Base-by-base conservation (phyloP, 306 rosid genomes). In the Gastrolobium villosum region DNA sequence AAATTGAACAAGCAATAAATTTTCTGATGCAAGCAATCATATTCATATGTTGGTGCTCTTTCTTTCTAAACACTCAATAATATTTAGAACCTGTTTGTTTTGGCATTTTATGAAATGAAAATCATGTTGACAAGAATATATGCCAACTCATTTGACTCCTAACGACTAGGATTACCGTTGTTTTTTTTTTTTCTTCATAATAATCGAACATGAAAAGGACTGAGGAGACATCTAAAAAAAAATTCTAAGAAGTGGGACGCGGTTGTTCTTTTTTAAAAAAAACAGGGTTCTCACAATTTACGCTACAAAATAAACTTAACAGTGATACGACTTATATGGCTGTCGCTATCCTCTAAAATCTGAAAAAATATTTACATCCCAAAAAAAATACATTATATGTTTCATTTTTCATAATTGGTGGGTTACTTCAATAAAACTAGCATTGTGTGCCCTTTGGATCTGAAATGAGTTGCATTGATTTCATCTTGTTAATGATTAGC, bases 171-270 rank as follows among this genome's bases (percentile, higher is more conserved):
- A 30, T 74, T 14, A 7, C 6, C 2, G 39, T 62, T 75, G 40
- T 75, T 62, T 10, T 4, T 36, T 49, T 30, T 57, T 10, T 4
- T 36, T 49, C 7, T 57, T 34, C 61, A 35, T 46, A 46, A 75
- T 2, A 2, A 8, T 75, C 40, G 30, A 46, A 36, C 60, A 20
- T 13, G 74, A 65, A 39, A 77, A 30, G 44, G 74, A 53, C 45
- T 40, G 66, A 65, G 8, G 65, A 28, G 65, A 50, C 54, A 37
- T 64, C 44, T n/a, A 39, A 74, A 46, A 39, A 36, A n/a, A n/a
- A 60, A 53, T 10, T 57, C 64, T 20, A 53, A 20, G 32, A 30
- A 53, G 39, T 4, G 7, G 15, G 64, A 31, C 7, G 1, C 62
- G 3, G 13, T 57, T 31, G n/a, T n/a, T 57, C n/a, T 7, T 7